phyloP scores from a whole-genome alignment of 2,329 filamentous ascomycete species.

The Calonectria naviculata region DNA sequence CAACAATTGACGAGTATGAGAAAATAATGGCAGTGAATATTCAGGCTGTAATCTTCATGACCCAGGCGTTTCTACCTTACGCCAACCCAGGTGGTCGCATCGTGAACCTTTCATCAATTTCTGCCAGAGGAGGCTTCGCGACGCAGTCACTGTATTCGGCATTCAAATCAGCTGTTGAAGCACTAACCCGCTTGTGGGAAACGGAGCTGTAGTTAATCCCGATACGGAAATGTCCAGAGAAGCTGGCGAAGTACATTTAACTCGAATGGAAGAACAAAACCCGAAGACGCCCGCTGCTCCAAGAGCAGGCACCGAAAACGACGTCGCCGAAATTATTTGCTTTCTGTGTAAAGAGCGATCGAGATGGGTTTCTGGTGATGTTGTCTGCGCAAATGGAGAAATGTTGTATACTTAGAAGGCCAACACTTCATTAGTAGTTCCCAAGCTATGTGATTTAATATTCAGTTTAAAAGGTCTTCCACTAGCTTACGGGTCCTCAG shows the following conservation, averaged over 20 bases:
- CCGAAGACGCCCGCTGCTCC: constrained; percentile 23
- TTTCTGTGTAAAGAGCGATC: constrained; percentile 39
- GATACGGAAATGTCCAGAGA: constrained; percentile 27
- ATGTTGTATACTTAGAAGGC: not conserved
- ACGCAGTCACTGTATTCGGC: constrained; percentile 6
- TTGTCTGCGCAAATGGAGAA: constrained; percentile 17
- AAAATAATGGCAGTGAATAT: constrained; percentile 4
- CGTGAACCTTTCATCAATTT: constrained; percentile 18
- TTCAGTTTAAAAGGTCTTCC: too few species aligned
- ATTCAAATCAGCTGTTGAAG: constrained; percentile 19
- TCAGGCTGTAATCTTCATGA: constrained; percentile 11
- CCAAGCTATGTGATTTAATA: not conserved
- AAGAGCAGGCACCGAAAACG: constrained; percentile 36
- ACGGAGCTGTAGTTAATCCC: constrained; percentile 5
- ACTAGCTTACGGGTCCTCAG: not conserved
- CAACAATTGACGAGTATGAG: constrained; percentile 1
- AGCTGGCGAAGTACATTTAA: constrained; percentile 8
- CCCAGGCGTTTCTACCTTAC: constrained; percentile 7
- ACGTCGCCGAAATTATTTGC: constrained; percentile 40
- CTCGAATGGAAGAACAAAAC: not conserved
- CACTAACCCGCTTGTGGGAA: constrained; percentile 11
- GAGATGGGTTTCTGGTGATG: constrained; percentile 35
- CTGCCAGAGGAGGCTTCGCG: constrained; percentile 5
- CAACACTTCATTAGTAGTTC: not conserved
- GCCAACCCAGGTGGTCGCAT: constrained; percentile 2